Percentiles rank a stretch among this genome's conserved stretches.
These are phyloP conservation scores for Oryza glumipatula DNA, from an alignment of 176 grass and related monocot species.

Conservation along the genomic window DNA sequence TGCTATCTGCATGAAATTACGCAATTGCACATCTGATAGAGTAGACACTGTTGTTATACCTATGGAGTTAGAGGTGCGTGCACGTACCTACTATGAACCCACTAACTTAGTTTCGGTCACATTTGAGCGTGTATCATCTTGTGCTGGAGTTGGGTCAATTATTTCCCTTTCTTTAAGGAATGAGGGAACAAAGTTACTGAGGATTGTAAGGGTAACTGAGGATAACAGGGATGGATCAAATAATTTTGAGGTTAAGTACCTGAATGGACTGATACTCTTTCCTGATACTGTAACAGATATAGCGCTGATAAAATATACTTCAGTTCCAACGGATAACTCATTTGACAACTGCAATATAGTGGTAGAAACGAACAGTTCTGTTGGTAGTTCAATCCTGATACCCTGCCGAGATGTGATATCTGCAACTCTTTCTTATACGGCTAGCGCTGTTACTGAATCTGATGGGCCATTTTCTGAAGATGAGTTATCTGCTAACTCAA, in stretches of 20 bases:
- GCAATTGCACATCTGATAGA: constrained; percentile 50
- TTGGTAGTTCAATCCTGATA: constrained; percentile 67
- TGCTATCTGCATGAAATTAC: constrained; percentile 82
- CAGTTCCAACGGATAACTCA: constrained; percentile 45
- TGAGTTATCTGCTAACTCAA: constrained; percentile 49
- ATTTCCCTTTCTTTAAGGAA: constrained; percentile 81
- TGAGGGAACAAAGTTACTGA: constrained; percentile 56
- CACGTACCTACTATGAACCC: constrained; percentile 46
- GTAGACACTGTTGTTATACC: constrained; percentile 65
- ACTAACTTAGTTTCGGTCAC: constrained; percentile 64
- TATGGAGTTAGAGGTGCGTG: constrained; percentile 79
- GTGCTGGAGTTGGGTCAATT: constrained; percentile 53
- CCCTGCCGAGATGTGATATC: constrained; percentile 71
- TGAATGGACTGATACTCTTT: constrained; percentile 74
- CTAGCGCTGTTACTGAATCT: constrained; percentile 40
- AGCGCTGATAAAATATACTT: constrained; percentile 65
- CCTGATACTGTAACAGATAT: constrained; percentile 65
- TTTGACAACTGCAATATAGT: constrained; percentile 76
- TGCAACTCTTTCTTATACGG: constrained; percentile 34
- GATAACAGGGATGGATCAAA: constrained; percentile 53
- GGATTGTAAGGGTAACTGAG: constrained; percentile 56
- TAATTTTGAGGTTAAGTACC: constrained; percentile 68
- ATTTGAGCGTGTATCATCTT: constrained; percentile 56
- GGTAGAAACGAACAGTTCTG: constrained; percentile 73
- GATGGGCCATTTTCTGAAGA: constrained; percentile 40